Percentiles rank a stretch among this genome's conserved stretches.
These are phyloP conservation scores for Boletus pseudo-olivaceus DNA, from an alignment of 768 basidiomycete species.

Conservation along the genomic window DNA sequence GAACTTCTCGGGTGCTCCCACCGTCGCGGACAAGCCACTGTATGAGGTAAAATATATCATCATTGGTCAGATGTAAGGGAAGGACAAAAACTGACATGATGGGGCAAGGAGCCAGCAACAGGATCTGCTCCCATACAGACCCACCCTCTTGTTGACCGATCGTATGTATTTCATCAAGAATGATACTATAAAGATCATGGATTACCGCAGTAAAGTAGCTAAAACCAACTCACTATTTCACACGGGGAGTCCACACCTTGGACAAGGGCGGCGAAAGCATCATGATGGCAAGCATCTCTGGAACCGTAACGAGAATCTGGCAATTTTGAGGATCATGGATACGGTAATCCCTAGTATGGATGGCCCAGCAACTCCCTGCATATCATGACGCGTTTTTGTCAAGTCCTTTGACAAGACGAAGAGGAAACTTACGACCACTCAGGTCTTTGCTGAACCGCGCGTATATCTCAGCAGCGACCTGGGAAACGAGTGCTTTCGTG, in stretches of 20 bases:
- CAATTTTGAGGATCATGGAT: constrained; percentile 62
- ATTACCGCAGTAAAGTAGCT: background rate
- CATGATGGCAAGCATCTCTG: constrained; percentile 67
- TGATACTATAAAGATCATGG: constrained; percentile 44
- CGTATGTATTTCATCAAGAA: constrained; percentile 55
- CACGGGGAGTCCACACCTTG: constrained; percentile 54
- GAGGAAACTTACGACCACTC: constrained; percentile 38
- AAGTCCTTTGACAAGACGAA: background rate
- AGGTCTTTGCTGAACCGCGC: constrained; percentile 61
- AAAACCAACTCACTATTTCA: constrained; percentile 46
- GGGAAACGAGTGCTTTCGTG: constrained; percentile 69
- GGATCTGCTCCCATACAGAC: constrained; percentile 71
- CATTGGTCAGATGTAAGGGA: background rate
- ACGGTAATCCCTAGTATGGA: constrained; percentile 63
- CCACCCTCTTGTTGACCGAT: constrained; percentile 71
- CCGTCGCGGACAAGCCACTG: constrained; percentile 69
- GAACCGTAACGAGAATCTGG: constrained; percentile 73
- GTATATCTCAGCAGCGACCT: constrained; percentile 72
- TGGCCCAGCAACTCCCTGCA: constrained; percentile 58
- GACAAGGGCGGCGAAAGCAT: constrained; percentile 66
- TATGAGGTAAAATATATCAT: background rate
- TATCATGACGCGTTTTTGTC: background rate
- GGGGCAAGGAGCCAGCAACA: constrained; percentile 66
- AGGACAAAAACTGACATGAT: constrained; percentile 51
- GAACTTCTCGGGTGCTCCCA: constrained; percentile 63